Conservation (phyloP, 1,284 basidiomycete species). For the Agaricales sp. region DNA sequence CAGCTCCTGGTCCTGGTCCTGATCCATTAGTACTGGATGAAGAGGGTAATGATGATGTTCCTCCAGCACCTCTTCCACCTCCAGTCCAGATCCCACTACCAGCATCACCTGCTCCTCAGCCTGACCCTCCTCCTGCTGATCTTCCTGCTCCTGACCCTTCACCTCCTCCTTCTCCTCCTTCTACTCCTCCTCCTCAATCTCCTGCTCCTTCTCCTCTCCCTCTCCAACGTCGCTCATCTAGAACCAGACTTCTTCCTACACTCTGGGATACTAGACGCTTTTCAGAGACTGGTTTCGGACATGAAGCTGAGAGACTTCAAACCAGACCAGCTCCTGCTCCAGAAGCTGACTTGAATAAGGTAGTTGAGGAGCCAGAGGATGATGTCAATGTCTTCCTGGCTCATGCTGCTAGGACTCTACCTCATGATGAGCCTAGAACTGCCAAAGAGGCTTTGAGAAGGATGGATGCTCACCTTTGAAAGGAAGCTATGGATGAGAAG, state of each 20-base stretch:
- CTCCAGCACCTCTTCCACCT: constrained; percentile 1
- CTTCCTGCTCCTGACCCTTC: constrained; percentile 2
- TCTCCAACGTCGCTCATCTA: too few relatives aligned
- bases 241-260: constrained; percentile 13
- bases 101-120: constrained; percentile 1
- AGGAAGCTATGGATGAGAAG: too few relatives aligned
- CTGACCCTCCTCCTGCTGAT: constrained; percentile 3
- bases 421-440: constrained; percentile 4
- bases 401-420: neutral
- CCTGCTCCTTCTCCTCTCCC: too few relatives aligned
- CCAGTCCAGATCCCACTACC: constrained; percentile 2
- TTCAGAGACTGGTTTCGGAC: constrained; percentile 12
- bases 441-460: too few relatives aligned
- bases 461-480: too few relatives aligned
- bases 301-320: neutral
- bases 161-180: too few relatives aligned
- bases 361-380: neutral
- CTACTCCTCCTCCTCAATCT: too few relatives aligned
- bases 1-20: constrained; percentile 1
- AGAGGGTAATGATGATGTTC: constrained; percentile 7
- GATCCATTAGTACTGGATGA: neutral
- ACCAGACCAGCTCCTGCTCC: neutral
- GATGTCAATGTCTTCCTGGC: neutral
- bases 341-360: neutral
- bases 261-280: constrained; percentile 16